phyloP scores from a whole-genome alignment of 1,139 yeast species.

The Sugiyamaella paludigena region DNA sequence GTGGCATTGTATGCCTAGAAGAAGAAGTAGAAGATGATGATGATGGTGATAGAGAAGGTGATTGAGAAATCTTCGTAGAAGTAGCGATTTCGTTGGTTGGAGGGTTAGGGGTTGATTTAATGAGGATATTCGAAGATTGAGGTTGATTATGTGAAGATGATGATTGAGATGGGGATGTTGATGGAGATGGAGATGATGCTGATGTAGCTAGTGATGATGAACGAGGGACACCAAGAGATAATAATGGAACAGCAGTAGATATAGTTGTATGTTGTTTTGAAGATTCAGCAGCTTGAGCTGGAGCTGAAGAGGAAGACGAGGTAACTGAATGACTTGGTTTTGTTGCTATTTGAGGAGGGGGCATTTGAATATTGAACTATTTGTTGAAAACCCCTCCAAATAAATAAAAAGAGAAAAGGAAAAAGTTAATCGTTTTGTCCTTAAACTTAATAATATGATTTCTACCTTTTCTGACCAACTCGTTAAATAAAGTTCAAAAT shows the following conservation, averaged over 20 bases:
- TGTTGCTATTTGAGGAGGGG: slow-evolving; percentile 5
- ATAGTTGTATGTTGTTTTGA: neutral
- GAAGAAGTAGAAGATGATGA: slow-evolving; percentile 1
- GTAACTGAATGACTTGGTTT: slow-evolving; percentile 1
- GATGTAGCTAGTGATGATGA: neutral
- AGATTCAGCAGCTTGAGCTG: no score
- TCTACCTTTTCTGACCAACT: no score
- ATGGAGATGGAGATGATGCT: neutral
- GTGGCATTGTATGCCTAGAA: neutral
- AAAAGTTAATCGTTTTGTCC: no score
- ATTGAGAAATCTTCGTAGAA: neutral
- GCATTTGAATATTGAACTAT: neutral
- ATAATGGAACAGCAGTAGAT: slow-evolving; percentile 15
- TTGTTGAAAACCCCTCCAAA: no score
- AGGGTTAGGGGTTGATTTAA: no score
- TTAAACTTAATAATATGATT: no score
- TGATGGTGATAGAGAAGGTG: slow-evolving; percentile 11
- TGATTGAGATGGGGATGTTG: slow-evolving; percentile 4
- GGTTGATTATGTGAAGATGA: neutral
- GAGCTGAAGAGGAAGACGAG: neutral
- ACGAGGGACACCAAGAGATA: slow-evolving; percentile 20
- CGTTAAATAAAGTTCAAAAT: no score
- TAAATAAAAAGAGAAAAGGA: no score
- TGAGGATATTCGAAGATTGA: no score
- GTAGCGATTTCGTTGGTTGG: no score